Base-by-base conservation (phyloP, 2,329 filamentous ascomycete species). In the Cladosporium sphaerospermum region DNA sequence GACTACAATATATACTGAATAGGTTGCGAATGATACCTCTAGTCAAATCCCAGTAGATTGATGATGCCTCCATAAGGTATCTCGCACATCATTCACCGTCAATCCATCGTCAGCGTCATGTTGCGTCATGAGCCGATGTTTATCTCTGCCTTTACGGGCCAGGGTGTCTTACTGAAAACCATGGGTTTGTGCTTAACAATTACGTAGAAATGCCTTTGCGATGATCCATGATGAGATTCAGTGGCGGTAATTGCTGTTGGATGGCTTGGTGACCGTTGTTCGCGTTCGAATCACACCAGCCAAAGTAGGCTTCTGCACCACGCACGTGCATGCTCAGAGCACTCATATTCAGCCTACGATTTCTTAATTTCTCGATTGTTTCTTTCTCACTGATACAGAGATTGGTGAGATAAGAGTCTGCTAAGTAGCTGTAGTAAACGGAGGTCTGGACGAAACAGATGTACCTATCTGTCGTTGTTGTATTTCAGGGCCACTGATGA, bases 81-180 rank as follows among this genome's bases (percentile, higher is more conserved):
- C 14, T 40, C 28, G 43, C 14, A 37, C 50, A 51, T 53, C 40
- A 44, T 42, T 31, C 19, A 18, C 39, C 23, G 23, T 28, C 34
- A 39, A 31, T 47, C 16, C 23, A 43, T 55, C 44, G 39, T 32
- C 43, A 16, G 47, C 54, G 54, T 56, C 54, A 56, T 56, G 47
- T 45, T 53, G 47, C 52, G 54, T 56, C 54, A 56, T 54, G 50
- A 53, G 50, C 43, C 9, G 9, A 34, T 6, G 32, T 23, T n/a
- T 11, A 9, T 39, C 16, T 39, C 11, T 39, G 36, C 36, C 14
- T n/a, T 39, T 9, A 9, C 36, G 36, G n/a, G 34, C n/a, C 36
- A n/a, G 36, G 3, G 16, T 14, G 36, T 39, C 36, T 39, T 16
- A 14, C 9, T 3, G n/a, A 2, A 14, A n/a, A n/a, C 36, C 36